Base-by-base conservation (phyloP, 495 filamentous ascomycete species). In the Cladorrhinum samala region DNA sequence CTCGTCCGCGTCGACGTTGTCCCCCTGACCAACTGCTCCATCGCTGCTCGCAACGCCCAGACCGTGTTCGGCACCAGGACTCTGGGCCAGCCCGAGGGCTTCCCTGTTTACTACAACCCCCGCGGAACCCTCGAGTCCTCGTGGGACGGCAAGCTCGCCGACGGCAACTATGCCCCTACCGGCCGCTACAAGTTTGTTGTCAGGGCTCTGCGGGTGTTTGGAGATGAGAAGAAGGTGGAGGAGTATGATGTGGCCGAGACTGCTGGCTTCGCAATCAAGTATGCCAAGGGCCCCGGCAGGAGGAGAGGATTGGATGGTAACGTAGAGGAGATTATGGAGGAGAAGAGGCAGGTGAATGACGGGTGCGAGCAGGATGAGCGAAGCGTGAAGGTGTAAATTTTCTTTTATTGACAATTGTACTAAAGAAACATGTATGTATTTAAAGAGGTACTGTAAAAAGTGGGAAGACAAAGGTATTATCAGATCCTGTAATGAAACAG, bases 151-250 rank as follows among this genome's bases (percentile, higher is more conserved):
- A 54, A 57, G 14, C 55, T 79, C 2, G 65, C 61, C 0, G 62
- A 77, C 33, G 74, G 76, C 18, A 64, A 52, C 2, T 71, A 68
- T 23, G 71, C 71, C 14, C 60, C 68, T 17, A 62, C 68, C n/a
- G 77, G 75, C 17, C 41, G 55, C 13, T 80, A 80, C 61, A 72
- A 69, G 57, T 60, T 76, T 23, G 65, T 54, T 2, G 59, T 76
- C 41, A 66, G 67, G 59, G 74, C 73, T 24, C 57, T 77, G 53
- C 65, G 63, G 43, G 69, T 77, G 43, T 74, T 71, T 37, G 74
- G 74, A 0, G 59, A 77, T 33, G 52, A 56, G 13, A 42, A 57
- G 1, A 43, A 58, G 46, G 52, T 46, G 5, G 50, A 30, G 7
- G 72, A 77, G 27, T 77, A 71, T 41, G 72, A 77, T 38, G 51